A percentile compares a stretch with the other conserved stretches of the same genome.
Evolutionary conservation across 2,329 filamentous ascomycete species (phyloP).

Genomic region (Byssochlamys sp.): DNA sequence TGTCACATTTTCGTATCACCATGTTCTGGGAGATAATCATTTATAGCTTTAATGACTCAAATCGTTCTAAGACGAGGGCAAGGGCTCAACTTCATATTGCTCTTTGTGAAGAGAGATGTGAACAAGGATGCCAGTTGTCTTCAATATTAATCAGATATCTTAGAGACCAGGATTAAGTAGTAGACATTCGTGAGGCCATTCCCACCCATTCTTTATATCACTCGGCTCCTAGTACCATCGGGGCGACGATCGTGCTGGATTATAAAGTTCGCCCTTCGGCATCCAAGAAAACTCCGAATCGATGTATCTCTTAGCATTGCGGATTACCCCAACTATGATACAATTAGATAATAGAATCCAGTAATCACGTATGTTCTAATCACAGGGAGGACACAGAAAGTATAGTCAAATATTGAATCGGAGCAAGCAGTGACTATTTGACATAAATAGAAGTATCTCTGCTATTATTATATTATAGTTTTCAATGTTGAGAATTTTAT

Average conservation of each 20-base stretch:
- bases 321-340: background rate
- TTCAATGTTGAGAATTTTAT: background rate
- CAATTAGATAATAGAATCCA: background rate
- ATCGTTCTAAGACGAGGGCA: background rate
- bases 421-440: background rate
- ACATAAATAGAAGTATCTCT: background rate
- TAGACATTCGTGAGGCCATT: background rate
- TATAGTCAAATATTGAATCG: too few relatives aligned
- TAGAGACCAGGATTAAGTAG: too few relatives aligned
- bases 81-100: background rate
- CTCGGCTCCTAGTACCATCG: background rate
- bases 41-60: background rate
- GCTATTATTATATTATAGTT: background rate
- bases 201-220: background rate
- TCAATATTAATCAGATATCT: too few relatives aligned
- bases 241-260: background rate
- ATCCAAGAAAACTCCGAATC: background rate
- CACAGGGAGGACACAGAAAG: too few relatives aligned
- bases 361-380: too few relatives aligned
- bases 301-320: background rate
- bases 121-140: too few relatives aligned
- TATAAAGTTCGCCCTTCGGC: background rate
- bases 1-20: too few relatives aligned
- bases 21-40: conserved; percentile 3
- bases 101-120: background rate